These are phyloP conservation scores for Leccinum disarticulatum DNA, from an alignment of 768 basidiomycete genomes.

Conservation along the genomic window DNA sequence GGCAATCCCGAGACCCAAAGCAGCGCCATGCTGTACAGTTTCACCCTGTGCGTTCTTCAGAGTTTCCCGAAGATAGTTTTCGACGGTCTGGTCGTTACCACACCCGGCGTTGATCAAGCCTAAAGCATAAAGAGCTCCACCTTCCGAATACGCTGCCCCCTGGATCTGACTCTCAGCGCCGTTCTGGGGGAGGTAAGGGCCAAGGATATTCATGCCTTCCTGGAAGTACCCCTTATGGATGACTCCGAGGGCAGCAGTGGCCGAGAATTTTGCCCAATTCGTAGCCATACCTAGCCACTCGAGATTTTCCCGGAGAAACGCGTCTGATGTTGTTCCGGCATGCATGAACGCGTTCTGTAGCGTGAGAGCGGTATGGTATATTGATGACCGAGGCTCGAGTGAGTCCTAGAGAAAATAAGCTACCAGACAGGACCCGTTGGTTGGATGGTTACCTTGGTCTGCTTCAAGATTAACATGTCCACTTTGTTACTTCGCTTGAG, in stretches of 20 bases:
- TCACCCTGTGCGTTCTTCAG: conserved; percentile 76
- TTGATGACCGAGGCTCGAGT: conserved; percentile 90
- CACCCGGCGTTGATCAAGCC: conserved; percentile 94
- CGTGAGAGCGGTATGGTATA: conserved; percentile 96
- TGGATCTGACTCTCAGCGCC: conserved; percentile 74
- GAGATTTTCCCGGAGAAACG: conserved; percentile 91
- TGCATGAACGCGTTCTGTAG: conserved; percentile 98
- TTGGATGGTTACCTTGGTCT: conserved; percentile 67
- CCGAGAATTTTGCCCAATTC: conserved; percentile 99
- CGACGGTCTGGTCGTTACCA: conserved; percentile 66
- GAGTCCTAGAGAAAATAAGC: conserved; percentile 57
- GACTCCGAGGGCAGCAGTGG: conserved; percentile 94
- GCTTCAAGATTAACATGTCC: conserved; percentile 88
- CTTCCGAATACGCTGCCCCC: conserved; percentile 88
- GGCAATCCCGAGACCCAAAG: conserved; percentile 93
- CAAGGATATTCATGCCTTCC: conserved; percentile 88
- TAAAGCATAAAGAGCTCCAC: conserved; percentile 92
- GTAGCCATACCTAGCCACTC: conserved; percentile 95
- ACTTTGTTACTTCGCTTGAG: conserved; percentile 91
- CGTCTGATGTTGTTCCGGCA: conserved; percentile 94
- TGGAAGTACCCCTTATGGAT: conserved; percentile 97
- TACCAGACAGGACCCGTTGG: not conserved
- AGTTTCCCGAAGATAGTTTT: conserved; percentile 75
- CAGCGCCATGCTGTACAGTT: conserved; percentile 95
- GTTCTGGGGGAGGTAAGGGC: conserved; percentile 86